phyloP scores from a whole-genome alignment of 345 rosid genomes.

The Orychophragmus violaceus region DNA sequence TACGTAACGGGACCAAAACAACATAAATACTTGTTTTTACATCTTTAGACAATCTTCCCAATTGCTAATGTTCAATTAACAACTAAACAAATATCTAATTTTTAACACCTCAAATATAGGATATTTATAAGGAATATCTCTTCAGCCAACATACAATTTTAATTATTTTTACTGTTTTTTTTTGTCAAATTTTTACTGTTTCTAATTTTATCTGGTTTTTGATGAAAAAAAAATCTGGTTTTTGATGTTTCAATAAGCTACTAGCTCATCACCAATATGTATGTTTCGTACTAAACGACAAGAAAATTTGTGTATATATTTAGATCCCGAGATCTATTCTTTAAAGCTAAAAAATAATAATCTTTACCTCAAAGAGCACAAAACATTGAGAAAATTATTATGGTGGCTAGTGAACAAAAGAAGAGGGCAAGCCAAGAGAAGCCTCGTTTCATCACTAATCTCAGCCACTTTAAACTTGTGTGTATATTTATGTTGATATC shows the following conservation, averaged over 20 bases:
- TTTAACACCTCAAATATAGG: not conserved
- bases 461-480: conserved; percentile 50
- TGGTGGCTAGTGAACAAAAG: conserved; percentile 46
- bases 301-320: conserved; percentile 7
- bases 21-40: too few relatives aligned
- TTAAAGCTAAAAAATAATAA: not conserved
- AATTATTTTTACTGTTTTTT: too few relatives aligned
- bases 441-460: conserved; percentile 42
- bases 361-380: not conserved
- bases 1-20: too few relatives aligned
- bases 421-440: conserved; percentile 39
- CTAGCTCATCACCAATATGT: not conserved
- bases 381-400: conserved; percentile 31
- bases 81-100: not conserved
- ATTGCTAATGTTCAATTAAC: not conserved
- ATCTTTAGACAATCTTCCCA: not conserved
- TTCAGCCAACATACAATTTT: not conserved
- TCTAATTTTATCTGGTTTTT: not conserved
- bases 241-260: not conserved
- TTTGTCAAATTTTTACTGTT: too few relatives aligned
- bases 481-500: not conserved
- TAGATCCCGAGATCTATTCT: conserved; percentile 16
- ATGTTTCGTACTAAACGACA: conserved; percentile 19
- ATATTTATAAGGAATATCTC: not conserved
- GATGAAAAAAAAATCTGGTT: not conserved